Base-by-base conservation (phyloP, 305 asterid species). In the Caryopteris hybrid region DNA sequence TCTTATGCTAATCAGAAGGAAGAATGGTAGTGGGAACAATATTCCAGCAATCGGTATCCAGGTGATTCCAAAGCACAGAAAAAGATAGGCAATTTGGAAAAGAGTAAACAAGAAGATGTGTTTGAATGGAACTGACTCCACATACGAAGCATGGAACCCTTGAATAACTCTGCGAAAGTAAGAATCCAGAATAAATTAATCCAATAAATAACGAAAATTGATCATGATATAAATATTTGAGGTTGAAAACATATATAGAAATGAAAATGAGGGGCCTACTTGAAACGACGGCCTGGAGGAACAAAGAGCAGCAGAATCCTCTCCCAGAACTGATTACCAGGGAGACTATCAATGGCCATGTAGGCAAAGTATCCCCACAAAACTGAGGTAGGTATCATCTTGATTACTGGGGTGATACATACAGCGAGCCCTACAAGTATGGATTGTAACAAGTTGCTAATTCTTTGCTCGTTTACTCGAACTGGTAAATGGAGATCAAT, bases 21-120 rank as follows among this genome's bases (percentile, higher is more conserved):
- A 93, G 79, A 91, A 91, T 0, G 90, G 96, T 10, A 94, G 48
- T 1, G 99, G 99, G 69, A 94, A 94, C 76, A 94, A 56, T 54
- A 94, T 86, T 65, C 97, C 99, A 52, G 93, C 96, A 31, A 88
- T 71, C 0, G 99, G 99, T 58, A 94, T 94, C 99, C 99, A 91
- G 38, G 99, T 91, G 73, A 94, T 82, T 45, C 96, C 99, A 14
- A 83, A 94, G 81, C 97, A 91, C 38, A 86, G 16, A 67, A 94
- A 62, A 39, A 94, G 84, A 75, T 91, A 94, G 3, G 62, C 67
- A 1, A 86, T 59, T 79, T 94, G 96, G 73, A 88, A 84, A 8
- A 78, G 4, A 0, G 99, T 94, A 58, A 94, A 94, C 73, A 73
- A 61, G 71, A 82, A 81, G 68, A 91, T 94, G 78, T 83, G 77